These are phyloP conservation scores for Dichotomopilus funicola DNA, from an alignment of 2,329 filamentous ascomycete genomes.

Conservation along the genomic window DNA sequence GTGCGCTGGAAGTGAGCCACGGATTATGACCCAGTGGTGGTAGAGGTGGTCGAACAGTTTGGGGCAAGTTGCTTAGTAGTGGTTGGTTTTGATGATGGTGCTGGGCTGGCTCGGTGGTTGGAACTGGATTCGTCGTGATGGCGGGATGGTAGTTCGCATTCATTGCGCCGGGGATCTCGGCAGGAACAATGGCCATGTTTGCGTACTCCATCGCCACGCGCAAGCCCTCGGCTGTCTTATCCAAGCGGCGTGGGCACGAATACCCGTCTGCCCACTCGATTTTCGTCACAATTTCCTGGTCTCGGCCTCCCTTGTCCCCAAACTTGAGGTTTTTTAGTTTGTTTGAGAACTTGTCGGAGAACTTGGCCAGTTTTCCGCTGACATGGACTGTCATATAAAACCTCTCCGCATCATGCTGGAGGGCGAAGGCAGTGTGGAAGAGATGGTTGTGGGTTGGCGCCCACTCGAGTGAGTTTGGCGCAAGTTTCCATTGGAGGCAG, in stretches of 20 bases:
- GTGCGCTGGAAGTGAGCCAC: no score
- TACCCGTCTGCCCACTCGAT: slow-evolving; percentile 18
- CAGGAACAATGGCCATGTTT: slow-evolving; percentile 14
- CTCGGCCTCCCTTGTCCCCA: neutral
- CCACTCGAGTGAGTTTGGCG: slow-evolving; percentile 14
- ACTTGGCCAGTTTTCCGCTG: slow-evolving; percentile 15
- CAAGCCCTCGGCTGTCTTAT: slow-evolving; percentile 12
- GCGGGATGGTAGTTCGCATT: slow-evolving; percentile 6
- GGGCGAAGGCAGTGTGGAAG: slow-evolving; percentile 19
- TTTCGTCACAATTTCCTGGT: slow-evolving; percentile 17
- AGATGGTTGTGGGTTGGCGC: slow-evolving; percentile 15
- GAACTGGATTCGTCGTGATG: neutral
- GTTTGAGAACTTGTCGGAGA: slow-evolving; percentile 7
- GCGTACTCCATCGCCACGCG: slow-evolving; percentile 11
- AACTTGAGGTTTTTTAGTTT: slow-evolving; percentile 13
- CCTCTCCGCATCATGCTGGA: slow-evolving; percentile 17
- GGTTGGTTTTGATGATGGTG: no score
- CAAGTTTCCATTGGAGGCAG: slow-evolving; percentile 13
- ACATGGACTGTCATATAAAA: slow-evolving; percentile 22
- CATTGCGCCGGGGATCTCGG: slow-evolving; percentile 14
- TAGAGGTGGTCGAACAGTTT: no score
- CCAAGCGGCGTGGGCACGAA: slow-evolving; percentile 7
- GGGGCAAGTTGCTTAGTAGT: no score
- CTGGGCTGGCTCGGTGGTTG: neutral
- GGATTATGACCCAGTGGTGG: no score